phyloP scores from a whole-genome alignment of 1,284 basidiomycete genomes.

The Lentinula novae-zelandiae region DNA sequence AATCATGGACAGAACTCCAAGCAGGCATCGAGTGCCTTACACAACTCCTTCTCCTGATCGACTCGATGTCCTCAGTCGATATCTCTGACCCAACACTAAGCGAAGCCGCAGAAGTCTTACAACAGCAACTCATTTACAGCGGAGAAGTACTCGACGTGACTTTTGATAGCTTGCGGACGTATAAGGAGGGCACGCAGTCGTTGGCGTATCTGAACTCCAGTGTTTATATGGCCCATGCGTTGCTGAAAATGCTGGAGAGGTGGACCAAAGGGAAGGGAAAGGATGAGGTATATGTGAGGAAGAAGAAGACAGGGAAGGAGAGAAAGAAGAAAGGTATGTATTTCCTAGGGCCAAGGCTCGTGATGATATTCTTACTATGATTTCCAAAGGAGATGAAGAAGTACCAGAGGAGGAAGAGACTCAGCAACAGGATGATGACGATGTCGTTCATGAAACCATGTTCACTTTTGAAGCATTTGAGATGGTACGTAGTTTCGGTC shows the following conservation, averaged over 20 bases:
- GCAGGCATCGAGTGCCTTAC: conserved; percentile 92
- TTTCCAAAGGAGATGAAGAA: conserved; percentile 31
- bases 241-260: conserved; percentile 83
- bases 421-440: conserved; percentile 49
- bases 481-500: conserved; percentile 48
- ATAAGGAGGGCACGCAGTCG: conserved; percentile 71
- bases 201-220: conserved; percentile 81
- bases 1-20: conserved; percentile 90
- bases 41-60: conserved; percentile 82
- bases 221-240: conserved; percentile 76
- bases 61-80: conserved; percentile 51
- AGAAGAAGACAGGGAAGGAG: conserved; percentile 52
- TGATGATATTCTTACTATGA: conserved; percentile 32
- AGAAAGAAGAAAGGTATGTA: conserved; percentile 35
- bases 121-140: conserved; percentile 90
- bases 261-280: conserved; percentile 65
- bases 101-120: conserved; percentile 77
- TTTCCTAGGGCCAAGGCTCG: conserved; percentile 29
- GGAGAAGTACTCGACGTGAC: conserved; percentile 88
- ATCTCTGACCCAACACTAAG: conserved; percentile 52
- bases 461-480: conserved; percentile 91
- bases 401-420: conserved; percentile 68
- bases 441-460: conserved; percentile 74
- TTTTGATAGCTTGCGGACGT: conserved; percentile 69
- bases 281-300: conserved; percentile 72